Conservation (phyloP, 2,329 filamentous ascomycete species). For the Pseudovirgaria hyperparasitica region DNA sequence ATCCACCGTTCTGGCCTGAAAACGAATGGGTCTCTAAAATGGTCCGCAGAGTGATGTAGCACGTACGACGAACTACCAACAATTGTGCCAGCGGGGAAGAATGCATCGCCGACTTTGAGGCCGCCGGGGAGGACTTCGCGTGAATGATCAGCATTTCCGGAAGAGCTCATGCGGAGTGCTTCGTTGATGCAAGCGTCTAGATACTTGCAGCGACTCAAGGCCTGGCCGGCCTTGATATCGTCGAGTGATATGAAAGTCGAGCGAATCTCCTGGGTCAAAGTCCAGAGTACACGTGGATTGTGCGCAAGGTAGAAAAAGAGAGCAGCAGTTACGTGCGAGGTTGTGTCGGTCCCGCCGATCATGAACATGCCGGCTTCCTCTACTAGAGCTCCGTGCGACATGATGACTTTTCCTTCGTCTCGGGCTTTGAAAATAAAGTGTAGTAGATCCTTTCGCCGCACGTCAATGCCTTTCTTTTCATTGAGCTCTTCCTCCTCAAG, state of each 20-base stretch:
- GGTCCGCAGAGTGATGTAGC: conserved; percentile 9
- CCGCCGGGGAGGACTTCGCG: conserved; percentile 13
- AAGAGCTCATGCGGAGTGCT: conserved; percentile 12
- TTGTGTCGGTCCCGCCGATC: conserved; percentile 14
- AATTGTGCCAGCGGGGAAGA: conserved; percentile 9
- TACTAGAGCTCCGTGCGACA: no score
- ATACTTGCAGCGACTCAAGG: conserved; percentile 11
- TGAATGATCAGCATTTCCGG: conserved; percentile 10
- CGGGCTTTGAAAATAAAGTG: conserved; percentile 28
- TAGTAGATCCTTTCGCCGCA: conserved; percentile 27
- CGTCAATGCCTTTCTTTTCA: conserved; percentile 9
- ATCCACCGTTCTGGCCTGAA: conserved; percentile 18
- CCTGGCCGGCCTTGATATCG: conserved; percentile 10
- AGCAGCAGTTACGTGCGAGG: conserved; percentile 9
- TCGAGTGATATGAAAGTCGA: conserved; percentile 9
- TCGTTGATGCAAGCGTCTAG: conserved; percentile 13
- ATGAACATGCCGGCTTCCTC: conserved; percentile 11
- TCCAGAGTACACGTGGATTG: conserved; percentile 7
- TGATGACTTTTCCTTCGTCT: no score
- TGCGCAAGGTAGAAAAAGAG: conserved; percentile 12
- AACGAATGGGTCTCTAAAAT: conserved; percentile 10
- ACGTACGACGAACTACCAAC: conserved; percentile 9
- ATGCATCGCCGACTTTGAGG: conserved; percentile 9
- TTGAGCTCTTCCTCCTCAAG: conserved; percentile 8
- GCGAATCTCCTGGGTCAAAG: conserved; percentile 10